Base-by-base conservation (phyloP, 306 rosid genomes). In the Pyrus pyrifolia region DNA sequence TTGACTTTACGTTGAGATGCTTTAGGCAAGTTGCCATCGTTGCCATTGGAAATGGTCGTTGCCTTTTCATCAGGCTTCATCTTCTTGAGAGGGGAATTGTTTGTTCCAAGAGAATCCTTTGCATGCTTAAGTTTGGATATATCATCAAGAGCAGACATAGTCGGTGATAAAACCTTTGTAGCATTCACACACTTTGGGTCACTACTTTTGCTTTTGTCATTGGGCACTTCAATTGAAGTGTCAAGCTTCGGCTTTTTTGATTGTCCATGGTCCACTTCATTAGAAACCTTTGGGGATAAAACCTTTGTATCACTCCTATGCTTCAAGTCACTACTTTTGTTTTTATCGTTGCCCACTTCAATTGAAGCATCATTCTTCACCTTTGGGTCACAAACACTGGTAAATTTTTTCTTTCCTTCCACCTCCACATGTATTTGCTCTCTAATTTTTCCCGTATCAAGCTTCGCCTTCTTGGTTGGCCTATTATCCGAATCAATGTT, bases 61-160 rank as follows among this genome's bases (percentile, higher is more conserved):
- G 71, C 75, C 68, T 76, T 79, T 17, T 66, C 80, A 25, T 68
- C 75, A 25, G 29, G 76, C 81, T 84, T 91, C 82, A 66, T 72
- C 89, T 83, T 89, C 86, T 89, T 92, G 17, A 81, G 72, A 66
- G 77, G 80, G 66, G 58, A 70, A 59, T 78, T 82, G 61, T 85
- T 84, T 21, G n/a, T 82, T 76, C 73, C 83, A 67, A n/a, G 46
- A 73, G 76, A 46, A 80, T 83, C 83, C 73, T 81, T 80, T 58
- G n/a, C 46, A 40, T 6, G 5, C 40, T 60, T 42, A 29, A 18
- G 59, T 42, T 60, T 61, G 30, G 44, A 61, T 44, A 52, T 19
- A 25, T 73, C 69, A 44, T 61, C 77, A 7, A 42, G 29, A 49
- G 59, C 46, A 44, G 62, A 70, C 30, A 35, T 9, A 72, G 68